A percentile compares a stretch with the other conserved stretches of the same genome.
Evolutionary conservation across 129 eudicot genomes (phyloP).

Genomic region (Erigeron canadensis): DNA sequence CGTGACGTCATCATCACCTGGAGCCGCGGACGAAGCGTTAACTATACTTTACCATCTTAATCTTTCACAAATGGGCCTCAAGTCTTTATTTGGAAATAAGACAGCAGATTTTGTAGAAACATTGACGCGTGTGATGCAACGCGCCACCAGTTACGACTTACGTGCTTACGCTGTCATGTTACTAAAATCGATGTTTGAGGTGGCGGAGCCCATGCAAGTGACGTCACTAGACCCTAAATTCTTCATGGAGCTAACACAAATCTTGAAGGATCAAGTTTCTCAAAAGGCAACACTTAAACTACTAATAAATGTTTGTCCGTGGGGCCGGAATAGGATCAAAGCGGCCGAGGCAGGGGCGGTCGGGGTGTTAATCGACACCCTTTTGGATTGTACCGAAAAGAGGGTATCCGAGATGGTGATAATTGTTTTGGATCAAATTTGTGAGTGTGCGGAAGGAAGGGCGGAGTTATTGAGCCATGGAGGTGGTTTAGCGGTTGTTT

Average conservation of each 20-base stretch:
- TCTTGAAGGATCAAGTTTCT: conserved; percentile 47
- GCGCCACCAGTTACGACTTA: conserved; percentile 46
- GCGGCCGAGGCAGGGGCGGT: conserved; percentile 54
- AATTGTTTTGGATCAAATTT: conserved; percentile 42
- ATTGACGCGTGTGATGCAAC: conserved; percentile 41
- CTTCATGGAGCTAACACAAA: conserved; percentile 36
- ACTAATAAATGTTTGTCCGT: conserved; percentile 37
- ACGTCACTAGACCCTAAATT: conserved; percentile 25
- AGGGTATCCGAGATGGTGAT: conserved; percentile 47
- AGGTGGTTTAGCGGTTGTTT: conserved; percentile 69
- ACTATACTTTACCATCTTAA: conserved; percentile 44
- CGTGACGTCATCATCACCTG: not conserved
- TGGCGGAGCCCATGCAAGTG: conserved; percentile 50
- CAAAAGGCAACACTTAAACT: conserved; percentile 47
- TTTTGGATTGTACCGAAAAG: conserved; percentile 43
- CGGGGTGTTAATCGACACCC: conserved; percentile 32
- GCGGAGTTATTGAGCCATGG: conserved; percentile 52
- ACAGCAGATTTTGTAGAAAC: conserved; percentile 34
- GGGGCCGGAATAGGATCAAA: conserved; percentile 59
- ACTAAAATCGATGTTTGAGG: conserved; percentile 45
- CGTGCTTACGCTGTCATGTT: conserved; percentile 56
- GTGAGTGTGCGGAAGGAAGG: conserved; percentile 68
- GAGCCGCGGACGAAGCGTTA: conserved; percentile 48
- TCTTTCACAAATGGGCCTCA: conserved; percentile 40
- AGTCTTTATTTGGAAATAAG: conserved; percentile 27